Evolutionary conservation across 371 early-diverging fungal species (phyloP), one percentile per base, ranked within the genome.

Genomic region (Phascolomyces articulosus): DNA sequence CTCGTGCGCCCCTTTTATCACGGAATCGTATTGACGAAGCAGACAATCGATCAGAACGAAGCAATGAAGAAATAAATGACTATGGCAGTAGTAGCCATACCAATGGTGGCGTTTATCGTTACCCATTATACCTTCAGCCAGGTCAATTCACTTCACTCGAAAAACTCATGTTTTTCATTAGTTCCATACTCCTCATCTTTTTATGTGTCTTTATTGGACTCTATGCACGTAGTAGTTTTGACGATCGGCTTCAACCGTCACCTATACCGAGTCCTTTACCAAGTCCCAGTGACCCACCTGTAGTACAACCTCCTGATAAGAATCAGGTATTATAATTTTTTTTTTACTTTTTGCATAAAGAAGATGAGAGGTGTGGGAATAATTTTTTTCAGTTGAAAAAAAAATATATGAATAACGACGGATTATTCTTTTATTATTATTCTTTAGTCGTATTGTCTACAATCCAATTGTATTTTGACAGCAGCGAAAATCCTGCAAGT

Each of bases 401-500:
- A 26, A 20, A 53, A 13, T 53, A 49, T 8, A 18, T 20, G 49
- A n/a, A n/a, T n/a, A n/a, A n/a, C n/a, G n/a, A n/a, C n/a, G n/a
- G n/a, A n/a, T n/a, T n/a, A n/a, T n/a, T n/a, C n/a, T 23, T 49
- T 10, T n/a, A 49, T 38, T 13, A 13, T 44, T 0, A 4, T 44
- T 21, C 4, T 7, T 28, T 63, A 85, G 84, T 67, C 73, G 61
- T 38, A 79, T 10, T 88, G 89, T 65, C 55, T 74, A 6, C 70
- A 83, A 20, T 78, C 85, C 26, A 79, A 83, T 44, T 90, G 90
- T 67, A 79, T 88, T 8, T 60, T 79, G 27, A 82, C 85, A 13
- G 85, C 89, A 1, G 78, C 87, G 4, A 70, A 84, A 27, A 80
- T 90, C 24, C 55, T 83, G 13, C 64, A 76, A 66, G 80, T 80